Conservation (phyloP, 2,329 filamentous ascomycete genomes). For the Diaporthe caulivora region DNA sequence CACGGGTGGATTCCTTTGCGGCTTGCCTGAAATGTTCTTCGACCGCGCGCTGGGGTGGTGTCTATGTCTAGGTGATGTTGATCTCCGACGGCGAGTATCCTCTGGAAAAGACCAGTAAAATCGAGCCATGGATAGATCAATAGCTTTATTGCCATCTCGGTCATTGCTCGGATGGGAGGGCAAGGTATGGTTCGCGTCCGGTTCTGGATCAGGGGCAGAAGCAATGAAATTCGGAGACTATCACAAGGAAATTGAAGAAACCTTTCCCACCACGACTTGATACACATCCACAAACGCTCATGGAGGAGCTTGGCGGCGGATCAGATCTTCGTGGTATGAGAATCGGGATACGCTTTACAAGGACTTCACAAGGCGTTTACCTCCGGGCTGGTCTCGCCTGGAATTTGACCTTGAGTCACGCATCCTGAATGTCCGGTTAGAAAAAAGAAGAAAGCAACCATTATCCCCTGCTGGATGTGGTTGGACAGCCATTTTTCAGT, state of each 20-base stretch:
- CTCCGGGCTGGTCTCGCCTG: conserved; percentile 2
- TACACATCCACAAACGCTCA: neutral
- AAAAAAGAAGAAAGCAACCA: neutral
- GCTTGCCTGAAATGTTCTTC: conserved; percentile 40
- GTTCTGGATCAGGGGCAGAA: neutral
- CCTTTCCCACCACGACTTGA: conserved; percentile 5
- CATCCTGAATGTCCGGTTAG: neutral
- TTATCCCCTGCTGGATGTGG: neutral
- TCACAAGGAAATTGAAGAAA: neutral
- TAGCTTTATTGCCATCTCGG: neutral
- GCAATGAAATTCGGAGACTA: neutral
- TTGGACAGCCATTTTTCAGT: neutral
- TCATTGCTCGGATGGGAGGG: conserved; percentile 17
- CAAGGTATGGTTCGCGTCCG: neutral
- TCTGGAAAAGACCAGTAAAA: neutral
- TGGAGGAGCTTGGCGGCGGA: neutral
- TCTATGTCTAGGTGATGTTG: neutral
- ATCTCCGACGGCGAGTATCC: neutral
- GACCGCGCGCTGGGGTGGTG: conserved; percentile 40
- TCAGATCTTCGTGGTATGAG: conserved; percentile 7
- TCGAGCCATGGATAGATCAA: neutral
- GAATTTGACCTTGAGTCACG: no score
- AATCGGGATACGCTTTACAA: neutral
- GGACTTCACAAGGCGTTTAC: neutral
- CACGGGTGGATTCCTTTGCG: conserved; percentile 39